Evolutionary conservation across 1,139 yeast species (phyloP), one percentile per base, ranked within the genome.

Genomic region (Hemisphaericaspora xylanilytica): DNA sequence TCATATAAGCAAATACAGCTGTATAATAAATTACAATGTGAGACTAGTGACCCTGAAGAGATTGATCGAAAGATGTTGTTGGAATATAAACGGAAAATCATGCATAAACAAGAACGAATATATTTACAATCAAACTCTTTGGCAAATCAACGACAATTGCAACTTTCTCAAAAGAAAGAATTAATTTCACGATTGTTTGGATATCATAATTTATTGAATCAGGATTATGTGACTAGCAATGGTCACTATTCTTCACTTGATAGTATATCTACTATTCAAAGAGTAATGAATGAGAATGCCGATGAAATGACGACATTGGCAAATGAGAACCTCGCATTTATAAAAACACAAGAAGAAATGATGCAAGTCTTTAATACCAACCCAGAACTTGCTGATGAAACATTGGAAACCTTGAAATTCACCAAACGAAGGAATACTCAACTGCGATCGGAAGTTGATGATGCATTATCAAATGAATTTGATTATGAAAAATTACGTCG

Each of bases 141-240:
- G n/a, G 50, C 61, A 5, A 60, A 63, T 25, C 61, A 68, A 50
- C 46, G 76, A 17, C 70, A 69, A 47, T 51, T 67, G n/a, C 77
- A 71, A 49, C 54, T 70, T 2, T 46, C 55, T 25, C 75, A 70
- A 46, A 71, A 71, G 55, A 66, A 64, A 41, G 75, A 69, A 42
- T 47, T 70, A 3, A 53, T 69, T 10, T 54, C 55, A 40, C 59
- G 66, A 41, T 52, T 71, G 15, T 71, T 71, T 50, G 76, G 76
- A 16, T 59, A 63, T 43, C 50, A 54, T 40, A 71, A 70, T 46
- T 61, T 57, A 28, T 49, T 70, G 34, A 71, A 70, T 50, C 65
- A 58, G 29, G 73, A 69, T 33, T 64, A 65, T 45, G 60, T 68
- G 43, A 70, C 75, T 38, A 70, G 70, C 48, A 70, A 70, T 48